Evolutionary conservation across 2,329 filamentous ascomycete genomes (phyloP), one percentile per base, ranked within the genome.

Genomic region (Trichoderma guizhouense): DNA sequence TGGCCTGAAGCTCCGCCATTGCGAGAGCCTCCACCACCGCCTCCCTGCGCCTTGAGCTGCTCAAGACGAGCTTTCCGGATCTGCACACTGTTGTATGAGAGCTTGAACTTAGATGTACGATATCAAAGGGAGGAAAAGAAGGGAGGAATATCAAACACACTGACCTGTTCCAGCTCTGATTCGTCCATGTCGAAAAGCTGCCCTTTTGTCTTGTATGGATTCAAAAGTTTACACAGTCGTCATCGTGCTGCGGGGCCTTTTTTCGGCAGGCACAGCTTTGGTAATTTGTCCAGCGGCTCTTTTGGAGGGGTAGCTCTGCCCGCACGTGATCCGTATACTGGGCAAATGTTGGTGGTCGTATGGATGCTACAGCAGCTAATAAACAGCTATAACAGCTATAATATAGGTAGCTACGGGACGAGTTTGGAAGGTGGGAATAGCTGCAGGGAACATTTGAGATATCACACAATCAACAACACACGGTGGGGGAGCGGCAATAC

Each of bases 21-120:
- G 26, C 58, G 81, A 72, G 83, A 83, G 73, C 84, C 83, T 61
- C 83, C 82, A 68, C 82, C 83, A 72, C 86, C 87, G 73, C 85
- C 86, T 74, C 87, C 84, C 82, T 92, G 86, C 77, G 94, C 88
- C 83, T 97, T 96, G 76, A 98, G 91, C 85, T 99, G 95, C 83
- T 95, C 93, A 69, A 98, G 91, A 74, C 96, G 94, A 78, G 95
- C 95, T 82, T 93, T 92, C 80, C 95, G 88, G 80, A 98, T 98
- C 92, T 97, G 79, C 15, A 32, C 0, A 7, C 6, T 21, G 3
- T 43, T 7, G 21, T 34, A 26, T 51, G 6, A 24, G 34, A 21
- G 5, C 7, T 32, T 47, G 36, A 26, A 51, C 21, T 32, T 61
- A 15, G 51, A 67, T 18, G 11, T 9, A n/a, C 12, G 1, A 26